Base-by-base conservation (phyloP, 2,329 filamentous ascomycete species). In the Colletotrichum australisinense region DNA sequence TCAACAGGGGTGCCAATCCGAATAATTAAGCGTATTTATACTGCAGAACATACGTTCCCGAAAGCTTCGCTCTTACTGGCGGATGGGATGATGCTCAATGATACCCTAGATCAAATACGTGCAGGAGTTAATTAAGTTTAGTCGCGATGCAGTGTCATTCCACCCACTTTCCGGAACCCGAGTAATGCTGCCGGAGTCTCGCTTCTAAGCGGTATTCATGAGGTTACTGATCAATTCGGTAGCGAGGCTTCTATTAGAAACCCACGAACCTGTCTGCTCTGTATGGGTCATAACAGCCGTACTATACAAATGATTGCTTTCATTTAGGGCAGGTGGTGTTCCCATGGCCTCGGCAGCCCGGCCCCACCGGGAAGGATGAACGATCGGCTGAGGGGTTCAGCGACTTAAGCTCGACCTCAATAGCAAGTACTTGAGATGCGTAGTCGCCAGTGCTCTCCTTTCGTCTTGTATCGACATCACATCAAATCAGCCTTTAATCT, bases 371-470 rank as follows among this genome's bases (percentile, higher is more conserved):
- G 19, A 49, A 1, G 19, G 42, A 49, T 49, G 42, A 22, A 1
- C 19, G 19, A 49, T 19, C 38, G 38, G 38, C 38, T 42, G 38
- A 42, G 38, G 38, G 38, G 38, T 42, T 42, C 38, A 42, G 14
- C 6, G 2, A 7, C 14, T 3, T 19, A 42, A 42, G 38, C 38
- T 42, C 38, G 38, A 19, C 38, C 19, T 4, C 1, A 19, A 22
- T 0, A 3, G 42, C 0, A 49, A 49, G 19, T 49, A 49, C 19
- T 49, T 49, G 42, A 49, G 19, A 11, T n/a, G 0, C 0, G 8
- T 1, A 49, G 16, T 2, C 38, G 19, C 42, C 42, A 22, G 42
- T n/a, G 3, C 0, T 22, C 19, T 9, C 0, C 42, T 49, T 49
- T 49, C 8, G 22, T 49, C 42, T n/a, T 49, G 7, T 16, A 7